Evolutionary conservation across 2,329 filamentous ascomycete species (phyloP).

Genomic region (Fusarium sp.): DNA sequence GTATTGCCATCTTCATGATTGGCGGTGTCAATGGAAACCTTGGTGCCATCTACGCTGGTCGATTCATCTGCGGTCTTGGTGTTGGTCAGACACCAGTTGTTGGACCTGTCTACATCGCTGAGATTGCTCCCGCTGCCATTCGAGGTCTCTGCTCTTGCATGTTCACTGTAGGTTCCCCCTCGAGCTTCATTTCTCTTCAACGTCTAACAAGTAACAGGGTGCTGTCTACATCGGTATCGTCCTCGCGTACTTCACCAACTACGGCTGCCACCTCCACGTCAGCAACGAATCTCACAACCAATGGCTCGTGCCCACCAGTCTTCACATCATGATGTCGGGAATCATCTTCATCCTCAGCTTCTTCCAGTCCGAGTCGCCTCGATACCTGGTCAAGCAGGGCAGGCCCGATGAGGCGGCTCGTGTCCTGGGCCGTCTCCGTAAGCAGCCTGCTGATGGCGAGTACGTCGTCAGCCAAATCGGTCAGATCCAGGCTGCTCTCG

Average conservation of each 20-base stretch:
- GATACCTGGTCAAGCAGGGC: slow-evolving; percentile 74
- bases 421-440: slow-evolving; percentile 67
- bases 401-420: slow-evolving; percentile 67
- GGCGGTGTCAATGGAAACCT: slow-evolving; percentile 62
- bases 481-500: slow-evolving; percentile 72
- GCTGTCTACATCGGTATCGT: slow-evolving; percentile 81
- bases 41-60: slow-evolving; percentile 69
- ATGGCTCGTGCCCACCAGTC: slow-evolving; percentile 75
- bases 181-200: rapidly evolving
- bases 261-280: slow-evolving; percentile 65
- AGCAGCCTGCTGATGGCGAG: slow-evolving; percentile 67
- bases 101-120: slow-evolving; percentile 77
- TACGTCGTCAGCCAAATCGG: slow-evolving; percentile 71
- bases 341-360: slow-evolving; percentile 77
- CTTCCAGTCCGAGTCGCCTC: slow-evolving; percentile 75
- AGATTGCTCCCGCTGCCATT: slow-evolving; percentile 75
- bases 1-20: slow-evolving; percentile 69
- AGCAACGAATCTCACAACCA: slow-evolving; percentile 58
- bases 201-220: slow-evolving; percentile 39
- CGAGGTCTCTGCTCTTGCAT: slow-evolving; percentile 77
- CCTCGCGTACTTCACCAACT: slow-evolving; percentile 81
- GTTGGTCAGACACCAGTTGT: slow-evolving; percentile 75
- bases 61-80: slow-evolving; percentile 73
- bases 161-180: slow-evolving; percentile 48
- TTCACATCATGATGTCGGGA: slow-evolving; percentile 81